phyloP scores from a whole-genome alignment of 192 early-diverging fungal species.

The Podila clonocystis region DNA sequence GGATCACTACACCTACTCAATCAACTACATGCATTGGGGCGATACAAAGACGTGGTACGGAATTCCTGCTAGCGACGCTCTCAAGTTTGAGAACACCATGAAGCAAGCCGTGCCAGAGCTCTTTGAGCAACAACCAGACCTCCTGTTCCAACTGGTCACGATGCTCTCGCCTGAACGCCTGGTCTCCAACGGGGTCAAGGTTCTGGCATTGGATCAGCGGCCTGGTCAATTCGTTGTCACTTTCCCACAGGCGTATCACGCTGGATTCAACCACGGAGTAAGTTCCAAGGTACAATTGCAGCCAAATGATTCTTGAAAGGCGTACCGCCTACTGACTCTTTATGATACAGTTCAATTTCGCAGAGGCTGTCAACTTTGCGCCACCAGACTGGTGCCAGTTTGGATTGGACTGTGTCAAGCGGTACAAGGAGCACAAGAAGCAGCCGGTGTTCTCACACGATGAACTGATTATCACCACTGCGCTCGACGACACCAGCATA shows the following conservation, averaged over 20 bases:
- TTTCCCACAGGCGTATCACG: constrained; percentile 94
- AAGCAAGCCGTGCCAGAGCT: constrained; percentile 82
- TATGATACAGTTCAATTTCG: constrained; percentile 80
- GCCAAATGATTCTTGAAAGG: no score
- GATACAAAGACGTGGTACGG: constrained; percentile 99
- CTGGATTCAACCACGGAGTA: constrained; percentile 97
- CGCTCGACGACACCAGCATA: constrained; percentile 49
- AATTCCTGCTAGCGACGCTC: constrained; percentile 83
- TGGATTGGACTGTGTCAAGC: constrained; percentile 79
- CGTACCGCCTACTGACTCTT: background rate
- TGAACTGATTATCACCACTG: constrained; percentile 77
- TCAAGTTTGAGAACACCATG: constrained; percentile 88
- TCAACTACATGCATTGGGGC: constrained; percentile 97
- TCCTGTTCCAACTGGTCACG: constrained; percentile 93
- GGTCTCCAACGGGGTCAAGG: constrained; percentile 74
- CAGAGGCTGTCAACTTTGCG: constrained; percentile 98
- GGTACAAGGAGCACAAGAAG: constrained; percentile 82
- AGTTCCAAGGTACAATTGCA: constrained; percentile 8
- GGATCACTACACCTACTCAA: constrained; percentile 97
- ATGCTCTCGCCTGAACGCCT: constrained; percentile 87
- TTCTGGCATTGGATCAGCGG: constrained; percentile 84
- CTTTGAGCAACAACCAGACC: constrained; percentile 89
- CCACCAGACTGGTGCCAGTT: constrained; percentile 89
- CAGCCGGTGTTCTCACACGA: constrained; percentile 97
- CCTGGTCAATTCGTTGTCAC: constrained; percentile 97